These are phyloP conservation scores for Euphorbia pulcherrima DNA, from an alignment of 345 rosid species.

Conservation along the genomic window DNA sequence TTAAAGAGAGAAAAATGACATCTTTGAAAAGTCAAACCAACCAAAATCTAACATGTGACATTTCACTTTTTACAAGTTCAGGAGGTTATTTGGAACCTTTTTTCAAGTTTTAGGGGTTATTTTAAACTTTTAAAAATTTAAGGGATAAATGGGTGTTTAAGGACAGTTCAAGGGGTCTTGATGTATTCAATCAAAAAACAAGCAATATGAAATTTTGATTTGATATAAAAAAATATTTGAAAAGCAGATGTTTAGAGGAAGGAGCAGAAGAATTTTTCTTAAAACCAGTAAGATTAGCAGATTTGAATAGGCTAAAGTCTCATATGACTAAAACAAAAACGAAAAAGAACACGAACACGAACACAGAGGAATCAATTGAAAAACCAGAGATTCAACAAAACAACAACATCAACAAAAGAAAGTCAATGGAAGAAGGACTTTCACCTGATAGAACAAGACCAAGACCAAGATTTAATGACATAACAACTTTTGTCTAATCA, in stretches of 20 bases:
- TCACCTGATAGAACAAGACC: conserved; percentile 52
- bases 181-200: no score
- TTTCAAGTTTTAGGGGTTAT: no score
- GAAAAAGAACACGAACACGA: conserved; percentile 21
- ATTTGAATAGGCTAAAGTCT: conserved; percentile 52
- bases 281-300: conserved; percentile 55
- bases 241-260: conserved; percentile 58
- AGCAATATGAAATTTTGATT: no score
- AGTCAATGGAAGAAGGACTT: conserved; percentile 49
- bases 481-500: conserved; percentile 36
- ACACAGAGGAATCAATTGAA: conserved; percentile 18
- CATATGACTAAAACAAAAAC: conserved; percentile 47
- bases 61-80: no score
- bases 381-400: conserved; percentile 12
- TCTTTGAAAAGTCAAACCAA: no score
- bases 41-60: no score
- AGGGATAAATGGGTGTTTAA: no score
- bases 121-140: no score
- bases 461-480: conserved; percentile 44
- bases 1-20: no score
- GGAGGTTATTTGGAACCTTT: no score
- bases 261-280: conserved; percentile 73
- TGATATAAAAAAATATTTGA: no score
- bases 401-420: conserved; percentile 46
- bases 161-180: no score